These are phyloP conservation scores for Stygiomarasmius scandens DNA, from an alignment of 1,284 basidiomycete species.

Conservation along the genomic window DNA sequence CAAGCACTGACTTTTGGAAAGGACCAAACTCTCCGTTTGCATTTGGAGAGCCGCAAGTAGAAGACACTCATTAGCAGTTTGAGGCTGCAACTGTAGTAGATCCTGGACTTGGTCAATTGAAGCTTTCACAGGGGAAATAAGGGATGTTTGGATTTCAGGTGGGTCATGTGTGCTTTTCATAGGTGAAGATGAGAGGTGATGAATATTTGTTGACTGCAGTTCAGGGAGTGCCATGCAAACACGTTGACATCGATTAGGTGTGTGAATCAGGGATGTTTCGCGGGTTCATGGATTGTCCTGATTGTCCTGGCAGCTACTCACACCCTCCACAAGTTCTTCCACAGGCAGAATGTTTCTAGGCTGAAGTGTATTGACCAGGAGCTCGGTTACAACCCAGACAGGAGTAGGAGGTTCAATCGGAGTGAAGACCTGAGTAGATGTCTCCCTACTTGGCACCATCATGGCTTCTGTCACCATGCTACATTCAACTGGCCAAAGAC, in stretches of 20 bases:
- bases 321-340: background rate
- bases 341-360: background rate
- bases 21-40: background rate
- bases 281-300: too few species aligned
- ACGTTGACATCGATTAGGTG: background rate
- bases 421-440: background rate
- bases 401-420: conserved; percentile 1
- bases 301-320: background rate
- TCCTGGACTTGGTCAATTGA: background rate
- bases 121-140: background rate
- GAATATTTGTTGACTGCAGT: background rate
- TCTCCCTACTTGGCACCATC: conserved; percentile 33
- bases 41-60: background rate
- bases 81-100: background rate
- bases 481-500: conserved; percentile 36
- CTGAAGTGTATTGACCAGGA: background rate
- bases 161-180: background rate
- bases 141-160: background rate
- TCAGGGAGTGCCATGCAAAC: background rate
- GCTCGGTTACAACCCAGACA: conserved; percentile 1
- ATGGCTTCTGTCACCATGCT: conserved; percentile 31
- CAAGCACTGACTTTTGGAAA: background rate
- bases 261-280: background rate
- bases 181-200: background rate
- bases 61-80: background rate